Percentiles rank a stretch among this genome's conserved stretches.
Conservation (phyloP, 371 early-diverging fungal species). For the Apophysomyces trapeziformis region DNA sequence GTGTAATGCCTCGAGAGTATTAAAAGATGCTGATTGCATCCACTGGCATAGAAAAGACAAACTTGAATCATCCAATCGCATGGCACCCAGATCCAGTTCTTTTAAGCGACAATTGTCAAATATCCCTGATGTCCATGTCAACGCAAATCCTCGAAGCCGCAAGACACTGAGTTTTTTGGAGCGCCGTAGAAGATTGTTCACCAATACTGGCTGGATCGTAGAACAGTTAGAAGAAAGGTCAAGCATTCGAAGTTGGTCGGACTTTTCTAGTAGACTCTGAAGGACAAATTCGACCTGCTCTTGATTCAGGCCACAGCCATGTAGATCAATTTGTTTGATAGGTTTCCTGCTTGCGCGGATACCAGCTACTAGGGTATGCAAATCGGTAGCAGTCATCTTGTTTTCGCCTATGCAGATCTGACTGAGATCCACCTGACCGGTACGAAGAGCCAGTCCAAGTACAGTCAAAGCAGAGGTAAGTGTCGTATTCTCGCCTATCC, state of each 20-base stretch:
- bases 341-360: conserved; percentile 30
- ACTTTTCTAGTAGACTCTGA: conserved; percentile 20
- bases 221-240: conserved; percentile 20
- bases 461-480: conserved; percentile 19
- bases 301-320: conserved; percentile 29
- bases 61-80: conserved; percentile 14
- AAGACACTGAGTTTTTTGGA: conserved; percentile 29
- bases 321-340: conserved; percentile 34
- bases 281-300: conserved; percentile 36
- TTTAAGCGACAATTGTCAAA: conserved; percentile 27
- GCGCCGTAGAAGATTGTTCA: conserved; percentile 26
- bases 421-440: conserved; percentile 28
- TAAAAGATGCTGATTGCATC: conserved; percentile 38
- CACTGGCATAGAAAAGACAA: conserved; percentile 30
- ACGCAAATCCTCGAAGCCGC: conserved; percentile 21
- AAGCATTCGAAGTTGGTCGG: conserved; percentile 25
- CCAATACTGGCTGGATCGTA: conserved; percentile 18
- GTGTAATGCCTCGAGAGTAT: conserved; percentile 25
- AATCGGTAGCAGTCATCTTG: conserved; percentile 27
- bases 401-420: conserved; percentile 37
- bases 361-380: conserved; percentile 31
- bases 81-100: conserved; percentile 31
- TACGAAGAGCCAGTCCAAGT: conserved; percentile 28
- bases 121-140: conserved; percentile 13
- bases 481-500: conserved; percentile 24